Evolutionary conservation across 208 protist genomes (phyloP).

Genomic region (Crithidia fasciculata): DNA sequence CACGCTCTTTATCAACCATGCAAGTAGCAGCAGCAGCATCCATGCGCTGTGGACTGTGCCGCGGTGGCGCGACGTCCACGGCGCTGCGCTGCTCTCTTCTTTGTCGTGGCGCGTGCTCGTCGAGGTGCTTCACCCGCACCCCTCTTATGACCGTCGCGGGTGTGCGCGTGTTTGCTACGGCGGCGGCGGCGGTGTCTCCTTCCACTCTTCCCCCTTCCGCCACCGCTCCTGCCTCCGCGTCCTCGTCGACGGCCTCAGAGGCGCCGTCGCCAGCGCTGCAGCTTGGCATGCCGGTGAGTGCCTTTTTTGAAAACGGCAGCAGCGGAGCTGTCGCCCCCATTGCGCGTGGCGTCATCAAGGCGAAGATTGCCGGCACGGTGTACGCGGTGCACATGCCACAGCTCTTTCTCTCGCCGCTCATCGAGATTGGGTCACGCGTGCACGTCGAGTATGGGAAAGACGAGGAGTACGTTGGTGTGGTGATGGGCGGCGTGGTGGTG

Average conservation of each 20-base stretch:
- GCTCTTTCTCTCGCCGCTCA: slow-evolving; percentile 67
- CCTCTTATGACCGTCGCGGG: too few relatives aligned
- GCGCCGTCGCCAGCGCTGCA: slow-evolving; percentile 7
- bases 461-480: slow-evolving; percentile 30
- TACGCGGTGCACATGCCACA: slow-evolving; percentile 76
- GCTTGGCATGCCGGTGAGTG: slow-evolving; percentile 47
- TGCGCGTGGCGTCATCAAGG: slow-evolving; percentile 55
- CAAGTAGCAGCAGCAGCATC: too few relatives aligned
- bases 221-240: not conserved
- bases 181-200: not conserved
- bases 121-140: too few relatives aligned
- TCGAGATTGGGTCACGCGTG: slow-evolving; percentile 82
- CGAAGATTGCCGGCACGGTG: slow-evolving; percentile 64
- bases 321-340: slow-evolving; percentile 50
- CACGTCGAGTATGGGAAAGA: slow-evolving; percentile 63
- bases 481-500: slow-evolving; percentile 74
- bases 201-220: not conserved
- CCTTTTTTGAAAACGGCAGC: slow-evolving; percentile 61
- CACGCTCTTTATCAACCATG: too few relatives aligned
- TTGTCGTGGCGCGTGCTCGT: too few relatives aligned
- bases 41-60: not conserved
- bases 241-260: not conserved
- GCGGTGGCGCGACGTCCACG: not conserved
- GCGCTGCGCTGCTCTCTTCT: not conserved
- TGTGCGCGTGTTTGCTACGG: not conserved